phyloP scores from a whole-genome alignment of 371 early-diverging fungal species.

The Ordospora pajunii region DNA sequence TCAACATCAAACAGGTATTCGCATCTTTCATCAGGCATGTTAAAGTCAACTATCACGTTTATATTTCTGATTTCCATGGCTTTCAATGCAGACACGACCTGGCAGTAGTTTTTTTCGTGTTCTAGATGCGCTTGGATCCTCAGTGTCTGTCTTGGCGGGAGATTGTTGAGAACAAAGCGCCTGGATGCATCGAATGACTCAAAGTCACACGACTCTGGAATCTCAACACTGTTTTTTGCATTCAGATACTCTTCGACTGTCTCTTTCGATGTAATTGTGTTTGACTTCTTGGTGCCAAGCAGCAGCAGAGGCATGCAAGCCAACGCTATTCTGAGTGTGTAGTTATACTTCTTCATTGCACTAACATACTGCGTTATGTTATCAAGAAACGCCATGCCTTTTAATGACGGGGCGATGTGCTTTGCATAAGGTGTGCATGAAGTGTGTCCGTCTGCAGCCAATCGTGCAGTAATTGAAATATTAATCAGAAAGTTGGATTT shows the following conservation, averaged over 20 bases:
- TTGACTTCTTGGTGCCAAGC: background rate
- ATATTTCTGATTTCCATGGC: background rate
- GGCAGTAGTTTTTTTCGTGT: background rate
- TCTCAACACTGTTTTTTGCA: too few species aligned
- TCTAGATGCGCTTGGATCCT: background rate
- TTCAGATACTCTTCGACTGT: background rate
- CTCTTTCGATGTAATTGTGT: background rate
- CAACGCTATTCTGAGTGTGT: background rate
- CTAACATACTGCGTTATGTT: background rate
- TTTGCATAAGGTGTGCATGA: too few species aligned
- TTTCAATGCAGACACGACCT: background rate
- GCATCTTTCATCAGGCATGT: background rate
- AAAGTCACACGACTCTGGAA: background rate
- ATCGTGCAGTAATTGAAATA: background rate
- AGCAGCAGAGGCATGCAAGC: background rate
- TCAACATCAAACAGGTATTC: constrained; percentile 28
- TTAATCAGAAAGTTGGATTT: background rate
- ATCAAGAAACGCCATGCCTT: background rate
- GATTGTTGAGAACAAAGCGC: background rate
- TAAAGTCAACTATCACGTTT: background rate
- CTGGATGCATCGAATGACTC: background rate
- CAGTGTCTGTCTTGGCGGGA: background rate
- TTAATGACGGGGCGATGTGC: background rate
- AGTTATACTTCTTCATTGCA: background rate
- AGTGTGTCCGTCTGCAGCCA: too few species aligned